Evolutionary conservation across 768 basidiomycete genomes (phyloP).

Genomic region (Suillus decipiens): DNA sequence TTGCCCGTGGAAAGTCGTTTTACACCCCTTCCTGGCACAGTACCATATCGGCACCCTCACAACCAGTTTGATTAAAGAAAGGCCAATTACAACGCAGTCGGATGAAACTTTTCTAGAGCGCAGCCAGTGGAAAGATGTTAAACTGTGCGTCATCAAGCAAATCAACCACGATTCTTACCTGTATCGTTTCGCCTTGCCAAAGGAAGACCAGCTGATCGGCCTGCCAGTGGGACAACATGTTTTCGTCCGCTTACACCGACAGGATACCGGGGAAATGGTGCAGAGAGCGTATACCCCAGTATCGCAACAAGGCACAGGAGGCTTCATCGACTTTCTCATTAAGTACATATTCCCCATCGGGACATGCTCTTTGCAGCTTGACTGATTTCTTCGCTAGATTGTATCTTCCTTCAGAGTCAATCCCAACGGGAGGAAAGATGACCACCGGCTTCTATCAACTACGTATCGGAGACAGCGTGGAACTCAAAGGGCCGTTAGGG

Average conservation of each 20-base stretch:
- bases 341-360: constrained; percentile 37
- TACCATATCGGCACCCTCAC: constrained; percentile 54
- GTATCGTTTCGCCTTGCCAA: constrained; percentile 50
- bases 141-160: constrained; percentile 36
- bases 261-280: constrained; percentile 44
- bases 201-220: constrained; percentile 45
- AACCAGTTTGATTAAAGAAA: constrained; percentile 6
- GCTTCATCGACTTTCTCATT: constrained; percentile 54
- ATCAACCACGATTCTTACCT: constrained; percentile 51
- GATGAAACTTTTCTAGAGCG: constrained; percentile 41
- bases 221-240: constrained; percentile 63
- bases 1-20: constrained; percentile 9
- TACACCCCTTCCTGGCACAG: constrained; percentile 14
- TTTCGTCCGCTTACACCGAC: constrained; percentile 48
- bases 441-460: constrained; percentile 49
- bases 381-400: constrained; percentile 33
- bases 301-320: constrained; percentile 42
- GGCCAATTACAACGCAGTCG: constrained; percentile 12
- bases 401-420: constrained; percentile 40
- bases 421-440: constrained; percentile 54
- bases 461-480: constrained; percentile 47
- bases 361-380: background rate
- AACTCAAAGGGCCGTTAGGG: constrained; percentile 62
- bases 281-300: constrained; percentile 64
- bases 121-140: constrained; percentile 50